Percentiles rank a stretch among this genome's conserved stretches.
Evolutionary conservation across 2,329 filamentous ascomycete species (phyloP).

Genomic region (Dothidotthia symphoricarpi): DNA sequence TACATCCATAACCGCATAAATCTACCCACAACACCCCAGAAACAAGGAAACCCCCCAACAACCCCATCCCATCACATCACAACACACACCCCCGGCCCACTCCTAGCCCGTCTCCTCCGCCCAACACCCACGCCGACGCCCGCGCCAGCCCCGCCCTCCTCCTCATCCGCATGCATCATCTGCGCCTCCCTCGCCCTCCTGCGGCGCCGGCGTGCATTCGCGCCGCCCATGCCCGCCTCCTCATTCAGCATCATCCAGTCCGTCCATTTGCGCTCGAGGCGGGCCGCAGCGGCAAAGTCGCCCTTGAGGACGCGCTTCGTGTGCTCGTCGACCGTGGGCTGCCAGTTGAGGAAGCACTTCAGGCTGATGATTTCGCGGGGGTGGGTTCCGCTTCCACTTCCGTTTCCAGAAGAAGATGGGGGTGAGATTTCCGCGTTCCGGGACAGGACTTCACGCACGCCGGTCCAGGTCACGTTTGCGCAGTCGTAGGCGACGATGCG

Average conservation of each 20-base stretch:
- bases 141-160: constrained; percentile 59
- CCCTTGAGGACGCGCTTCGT: constrained; percentile 79
- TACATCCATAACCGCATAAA: too few species aligned
- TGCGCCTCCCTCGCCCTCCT: constrained; percentile 79
- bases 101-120: constrained; percentile 48
- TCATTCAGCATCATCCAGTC: constrained; percentile 92
- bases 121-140: constrained; percentile 40
- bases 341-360: constrained; percentile 94
- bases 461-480: constrained; percentile 87
- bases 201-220: constrained; percentile 65
- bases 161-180: constrained; percentile 75
- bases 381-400: constrained; percentile 51
- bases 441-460: constrained; percentile 80
- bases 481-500: constrained; percentile 87
- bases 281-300: constrained; percentile 68
- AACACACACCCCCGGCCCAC: constrained; percentile 47
- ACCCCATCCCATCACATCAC: constrained; percentile 48
- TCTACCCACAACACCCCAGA: too few species aligned
- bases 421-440: constrained; percentile 74
- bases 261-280: constrained; percentile 88
- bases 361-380: constrained; percentile 78
- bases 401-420: constrained; percentile 35
- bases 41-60: too few species aligned
- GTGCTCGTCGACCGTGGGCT: constrained; percentile 92
- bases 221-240: constrained; percentile 69